Base-by-base conservation (phyloP, 1,284 basidiomycete genomes). In the Boletus semigastroideus region DNA sequence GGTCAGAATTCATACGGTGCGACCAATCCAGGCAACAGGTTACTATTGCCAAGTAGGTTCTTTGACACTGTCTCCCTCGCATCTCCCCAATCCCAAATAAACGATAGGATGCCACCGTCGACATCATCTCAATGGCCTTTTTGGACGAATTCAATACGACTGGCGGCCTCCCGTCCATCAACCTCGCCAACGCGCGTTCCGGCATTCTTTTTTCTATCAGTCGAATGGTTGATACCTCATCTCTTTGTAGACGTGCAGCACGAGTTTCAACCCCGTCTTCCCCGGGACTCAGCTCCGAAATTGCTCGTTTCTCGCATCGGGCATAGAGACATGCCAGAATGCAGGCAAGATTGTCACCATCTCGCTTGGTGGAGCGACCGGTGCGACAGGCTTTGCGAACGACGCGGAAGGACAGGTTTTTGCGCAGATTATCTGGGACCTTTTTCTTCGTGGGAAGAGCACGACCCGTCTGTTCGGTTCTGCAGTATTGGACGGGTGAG, bases 341-440 rank as follows among this genome's bases (percentile, higher is more conserved):
- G 76, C 72, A 42, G 86, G 86, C 34, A 87, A 86, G 68, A 80
- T 84, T 34, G 73, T 87, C 49, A 86, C 85, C 0, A 65, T 87
- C 42, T 82, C 78, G 56, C 70, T 87, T 13, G 85, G 85, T 28
- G 85, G 86, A 31, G 83, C 81, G 3, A 79, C 77, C 8, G 83
- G 83, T 13, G 70, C 73, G 1, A 74, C 75, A 2, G 52, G 54
- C 19, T 86, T 87, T 64, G 62, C 65, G 33, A 74, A 75, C 10
- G 80, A 82, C 46, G 64, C 75, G 0, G 74, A 85, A 59, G 84
- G 78, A 1, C 56, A 69, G 41, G 62, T 64, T 0, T 86, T 84
- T 55, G 84, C 80, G 1, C 72, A 81, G 34, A 78, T 73, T 0
- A 76, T 87, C 40, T 87, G 85, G 86, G 75, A 87, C 62, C 49